Evolutionary conservation across 495 filamentous ascomycete species (phyloP).

Genomic region (Aspergillus nanangensis): DNA sequence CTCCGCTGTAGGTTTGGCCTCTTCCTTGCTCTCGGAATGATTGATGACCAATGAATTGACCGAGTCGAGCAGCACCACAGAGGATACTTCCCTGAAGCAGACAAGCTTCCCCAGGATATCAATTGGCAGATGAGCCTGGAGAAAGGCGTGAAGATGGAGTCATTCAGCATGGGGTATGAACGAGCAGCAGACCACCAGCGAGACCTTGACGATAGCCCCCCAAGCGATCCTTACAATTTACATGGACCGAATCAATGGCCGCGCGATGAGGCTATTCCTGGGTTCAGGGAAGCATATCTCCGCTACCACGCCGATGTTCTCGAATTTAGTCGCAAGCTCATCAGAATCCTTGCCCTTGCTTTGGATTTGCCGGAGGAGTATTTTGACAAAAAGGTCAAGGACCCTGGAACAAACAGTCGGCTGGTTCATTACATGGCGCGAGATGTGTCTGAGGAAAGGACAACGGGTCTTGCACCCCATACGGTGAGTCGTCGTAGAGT

Average conservation of each 20-base stretch:
- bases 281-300: conserved; percentile 14
- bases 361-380: conserved; percentile 36
- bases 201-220: conserved; percentile 9
- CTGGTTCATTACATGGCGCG: conserved; percentile 44
- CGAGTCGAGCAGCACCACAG: conserved; percentile 24
- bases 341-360: conserved; percentile 42
- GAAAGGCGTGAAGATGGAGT: conserved; percentile 27
- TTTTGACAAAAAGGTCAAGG: conserved; percentile 38
- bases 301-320: conserved; percentile 26
- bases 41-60: background rate
- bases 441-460: conserved; percentile 23
- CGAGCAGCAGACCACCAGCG: conserved; percentile 24
- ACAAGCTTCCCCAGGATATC: too few species aligned
- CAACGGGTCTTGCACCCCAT: conserved; percentile 44
- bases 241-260: conserved; percentile 30
- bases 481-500: conserved; percentile 14
- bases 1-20: conserved; percentile 18
- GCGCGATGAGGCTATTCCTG: conserved; percentile 13
- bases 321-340: conserved; percentile 27
- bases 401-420: conserved; percentile 38
- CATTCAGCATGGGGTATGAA: conserved; percentile 40
- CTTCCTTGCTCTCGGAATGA: background rate
- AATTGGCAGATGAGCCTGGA: conserved; percentile 7
- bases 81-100: too few species aligned
- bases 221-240: conserved; percentile 15